Evolutionary conservation across 257 asterid genomes (phyloP).

Genomic region (Nicotiana undulata): DNA sequence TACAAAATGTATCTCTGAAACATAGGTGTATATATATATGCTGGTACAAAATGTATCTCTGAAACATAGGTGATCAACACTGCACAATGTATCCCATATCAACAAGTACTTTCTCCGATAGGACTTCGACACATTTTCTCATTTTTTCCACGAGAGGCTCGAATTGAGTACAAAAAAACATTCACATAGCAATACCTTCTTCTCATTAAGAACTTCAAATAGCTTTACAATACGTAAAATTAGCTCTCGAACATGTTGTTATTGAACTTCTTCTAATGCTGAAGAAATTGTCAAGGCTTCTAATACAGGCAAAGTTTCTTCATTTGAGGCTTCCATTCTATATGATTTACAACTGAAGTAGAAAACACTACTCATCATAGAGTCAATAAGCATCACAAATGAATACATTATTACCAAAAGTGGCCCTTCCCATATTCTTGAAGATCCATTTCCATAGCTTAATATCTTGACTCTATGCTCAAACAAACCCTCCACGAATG

Average conservation of each 20-base stretch:
- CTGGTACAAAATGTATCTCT: too few species aligned
- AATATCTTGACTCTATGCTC: conserved; percentile 89
- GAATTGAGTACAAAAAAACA: neutral
- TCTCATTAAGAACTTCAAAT: neutral
- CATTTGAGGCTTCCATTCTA: conserved; percentile 54
- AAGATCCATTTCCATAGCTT: conserved; percentile 89
- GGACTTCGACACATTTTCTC: neutral
- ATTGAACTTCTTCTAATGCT: conserved; percentile 31
- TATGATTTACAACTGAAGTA: conserved; percentile 91
- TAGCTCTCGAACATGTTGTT: conserved; percentile 13
- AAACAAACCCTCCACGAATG: conserved; percentile 81
- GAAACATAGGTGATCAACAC: neutral
- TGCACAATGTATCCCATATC: neutral
- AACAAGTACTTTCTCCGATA: neutral
- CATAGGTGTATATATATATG: too few species aligned
- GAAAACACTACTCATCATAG: conserved; percentile 86
- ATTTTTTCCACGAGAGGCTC: neutral
- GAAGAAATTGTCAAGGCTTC: conserved; percentile 43
- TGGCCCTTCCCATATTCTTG: conserved; percentile 96
- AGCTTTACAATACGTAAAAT: conserved; percentile 6
- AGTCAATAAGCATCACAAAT: conserved; percentile 67
- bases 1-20: too few species aligned
- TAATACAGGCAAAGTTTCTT: conserved; percentile 47
- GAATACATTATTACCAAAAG: conserved; percentile 81
- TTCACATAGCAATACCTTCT: neutral